Conservation (phyloP, 306 rosid species). For the Pachyrhizus erosus region DNA sequence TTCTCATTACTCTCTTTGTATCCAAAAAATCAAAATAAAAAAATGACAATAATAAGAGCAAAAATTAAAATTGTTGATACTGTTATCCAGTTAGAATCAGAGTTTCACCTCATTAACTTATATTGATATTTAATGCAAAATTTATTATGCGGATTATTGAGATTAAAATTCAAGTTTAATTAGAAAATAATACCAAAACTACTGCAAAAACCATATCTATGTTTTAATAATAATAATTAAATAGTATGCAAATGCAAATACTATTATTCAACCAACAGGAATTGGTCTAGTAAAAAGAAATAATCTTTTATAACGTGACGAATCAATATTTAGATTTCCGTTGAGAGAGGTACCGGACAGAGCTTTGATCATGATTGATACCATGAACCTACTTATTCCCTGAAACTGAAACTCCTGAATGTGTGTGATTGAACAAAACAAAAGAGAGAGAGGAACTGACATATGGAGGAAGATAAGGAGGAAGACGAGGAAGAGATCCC, state of each 20-base stretch:
- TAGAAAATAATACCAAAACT: not conserved
- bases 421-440: not conserved
- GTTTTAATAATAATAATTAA: not conserved
- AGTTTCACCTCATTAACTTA: not conserved
- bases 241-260: not conserved
- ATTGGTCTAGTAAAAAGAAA: not conserved
- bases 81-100: not conserved
- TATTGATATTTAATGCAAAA: not conserved
- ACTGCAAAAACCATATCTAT: not conserved
- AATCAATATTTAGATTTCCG: not conserved
- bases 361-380: not conserved
- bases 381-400: conserved; percentile 2
- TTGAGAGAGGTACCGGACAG: not conserved
- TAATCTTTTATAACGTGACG: not conserved
- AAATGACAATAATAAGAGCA: not conserved
- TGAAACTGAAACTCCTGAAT: not conserved
- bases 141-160: not conserved
- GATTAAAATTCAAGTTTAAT: not conserved
- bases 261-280: not conserved
- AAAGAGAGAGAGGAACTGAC: conserved; percentile 54
- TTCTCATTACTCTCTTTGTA: conserved; percentile 22
- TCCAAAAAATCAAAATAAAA: not conserved
- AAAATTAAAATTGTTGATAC: not conserved
- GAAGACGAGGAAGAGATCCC: conserved; percentile 98
- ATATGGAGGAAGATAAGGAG: conserved; percentile 96